Evolutionary conservation across 2,329 filamentous ascomycete genomes (phyloP).

Genomic region (Colletotrichum eremochloae): DNA sequence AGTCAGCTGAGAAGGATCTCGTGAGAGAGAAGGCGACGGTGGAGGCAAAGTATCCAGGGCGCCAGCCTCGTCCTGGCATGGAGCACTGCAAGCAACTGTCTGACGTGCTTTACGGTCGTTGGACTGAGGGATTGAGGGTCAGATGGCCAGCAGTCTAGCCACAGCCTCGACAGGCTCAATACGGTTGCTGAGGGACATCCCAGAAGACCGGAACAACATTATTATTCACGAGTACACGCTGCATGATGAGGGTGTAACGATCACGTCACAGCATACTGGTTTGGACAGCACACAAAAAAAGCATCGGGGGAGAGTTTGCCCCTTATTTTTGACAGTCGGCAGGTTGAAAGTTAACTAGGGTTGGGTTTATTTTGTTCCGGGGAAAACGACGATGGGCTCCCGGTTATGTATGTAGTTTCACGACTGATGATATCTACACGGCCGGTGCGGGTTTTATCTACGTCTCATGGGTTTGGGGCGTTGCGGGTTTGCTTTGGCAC

Average conservation of each 20-base stretch:
- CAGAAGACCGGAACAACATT: conserved; percentile 16
- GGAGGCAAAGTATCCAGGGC: conserved; percentile 68
- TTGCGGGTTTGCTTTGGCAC: conserved; percentile 17
- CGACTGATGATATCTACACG: conserved; percentile 39
- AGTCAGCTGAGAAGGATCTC: conserved; percentile 58
- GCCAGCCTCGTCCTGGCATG: conserved; percentile 77
- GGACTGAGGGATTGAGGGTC: conserved; percentile 85
- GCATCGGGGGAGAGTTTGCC: conserved; percentile 34
- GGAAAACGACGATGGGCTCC: conserved; percentile 22
- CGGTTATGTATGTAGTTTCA: conserved; percentile 31
- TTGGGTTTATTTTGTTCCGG: conserved; percentile 21
- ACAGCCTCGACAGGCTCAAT: not conserved
- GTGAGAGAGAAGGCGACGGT: conserved; percentile 63
- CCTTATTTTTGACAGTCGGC: conserved; percentile 29
- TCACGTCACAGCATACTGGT: conserved; percentile 37
- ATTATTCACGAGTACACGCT: conserved; percentile 39
- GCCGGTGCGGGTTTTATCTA: conserved; percentile 30
- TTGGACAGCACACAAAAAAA: conserved; percentile 43
- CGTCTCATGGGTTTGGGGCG: conserved; percentile 32
- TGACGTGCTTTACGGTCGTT: conserved; percentile 90
- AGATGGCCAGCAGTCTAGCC: conserved; percentile 70
- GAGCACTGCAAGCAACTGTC: conserved; percentile 92
- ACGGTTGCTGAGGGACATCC: not conserved
- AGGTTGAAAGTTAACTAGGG: conserved; percentile 22
- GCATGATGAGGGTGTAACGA: conserved; percentile 43